Percentiles rank a stretch among this genome's conserved stretches.
phyloP scores from a whole-genome alignment of 176 grass and related monocot genomes.

The Poa annua region DNA sequence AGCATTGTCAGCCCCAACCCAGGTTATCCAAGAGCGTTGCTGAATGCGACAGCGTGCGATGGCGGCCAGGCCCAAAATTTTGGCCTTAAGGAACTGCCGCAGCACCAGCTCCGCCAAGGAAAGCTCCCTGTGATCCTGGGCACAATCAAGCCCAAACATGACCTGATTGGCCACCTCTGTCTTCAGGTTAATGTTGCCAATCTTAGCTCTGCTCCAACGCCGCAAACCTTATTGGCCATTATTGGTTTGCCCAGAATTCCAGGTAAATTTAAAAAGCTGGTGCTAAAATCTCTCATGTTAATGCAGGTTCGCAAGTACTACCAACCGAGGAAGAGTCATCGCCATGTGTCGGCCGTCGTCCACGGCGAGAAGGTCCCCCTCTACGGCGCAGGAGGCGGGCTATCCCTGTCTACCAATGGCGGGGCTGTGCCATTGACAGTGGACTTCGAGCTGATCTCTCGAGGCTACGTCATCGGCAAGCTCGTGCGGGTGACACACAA shows the following conservation, averaged over 20 bases:
- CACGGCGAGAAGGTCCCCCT: conserved; percentile 83
- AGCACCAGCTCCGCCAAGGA: no score
- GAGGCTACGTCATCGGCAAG: conserved; percentile 86
- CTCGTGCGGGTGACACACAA: conserved; percentile 89
- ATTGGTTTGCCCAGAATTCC: background rate
- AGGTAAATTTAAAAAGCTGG: background rate
- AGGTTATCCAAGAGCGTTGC: no score
- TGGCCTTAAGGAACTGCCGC: no score
- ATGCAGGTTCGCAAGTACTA: conserved; percentile 84
- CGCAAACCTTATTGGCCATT: no score
- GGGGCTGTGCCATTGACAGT: conserved; percentile 72
- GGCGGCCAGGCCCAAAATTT: no score
- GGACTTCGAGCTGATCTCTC: conserved; percentile 70
- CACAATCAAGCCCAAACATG: no score
- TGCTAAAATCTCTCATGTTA: background rate
- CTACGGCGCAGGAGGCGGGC: conserved; percentile 75
- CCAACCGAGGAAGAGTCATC: conserved; percentile 91
- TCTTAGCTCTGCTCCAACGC: no score
- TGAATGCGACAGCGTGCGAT: no score
- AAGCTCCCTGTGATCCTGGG: no score
- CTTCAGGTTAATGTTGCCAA: no score
- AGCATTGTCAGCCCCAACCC: no score
- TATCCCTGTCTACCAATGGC: conserved; percentile 56
- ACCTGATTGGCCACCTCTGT: no score
- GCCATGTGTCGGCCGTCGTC: conserved; percentile 47